A percentile compares a stretch with the other conserved stretches of the same genome.
phyloP scores from a whole-genome alignment of 495 filamentous ascomycete species.

The Pseudotulostoma volvatum region DNA sequence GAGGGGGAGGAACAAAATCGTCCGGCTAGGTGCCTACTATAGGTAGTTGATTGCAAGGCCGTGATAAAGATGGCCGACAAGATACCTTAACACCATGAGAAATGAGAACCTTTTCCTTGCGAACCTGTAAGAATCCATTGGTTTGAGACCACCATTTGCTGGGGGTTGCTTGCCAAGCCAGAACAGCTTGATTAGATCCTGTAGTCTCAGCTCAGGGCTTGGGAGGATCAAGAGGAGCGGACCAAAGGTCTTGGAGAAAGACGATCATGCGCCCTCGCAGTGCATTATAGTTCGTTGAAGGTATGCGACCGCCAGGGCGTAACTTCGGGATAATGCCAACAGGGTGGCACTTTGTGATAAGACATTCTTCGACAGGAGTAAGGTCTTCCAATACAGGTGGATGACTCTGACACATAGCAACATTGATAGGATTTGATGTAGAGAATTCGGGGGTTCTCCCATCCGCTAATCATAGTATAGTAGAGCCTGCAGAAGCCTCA shows the following conservation, averaged over 20 bases:
- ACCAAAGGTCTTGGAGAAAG: conserved; percentile 5
- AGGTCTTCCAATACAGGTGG: too few species aligned
- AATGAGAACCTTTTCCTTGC: conserved; percentile 3
- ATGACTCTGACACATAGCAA: conserved; percentile 3
- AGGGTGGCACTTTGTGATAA: conserved; percentile 1
- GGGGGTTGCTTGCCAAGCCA: not conserved
- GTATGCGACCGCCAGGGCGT: not conserved
- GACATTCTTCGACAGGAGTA: too few species aligned
- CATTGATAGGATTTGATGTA: conserved; percentile 4
- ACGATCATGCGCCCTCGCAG: conserved; percentile 7
- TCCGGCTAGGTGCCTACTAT: not conserved
- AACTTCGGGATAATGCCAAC: conserved; percentile 1
- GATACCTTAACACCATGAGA: conserved; percentile 6
- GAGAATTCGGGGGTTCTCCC: too few species aligned
- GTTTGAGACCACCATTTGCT: not conserved
- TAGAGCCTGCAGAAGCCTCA: too few species aligned
- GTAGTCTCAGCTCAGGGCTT: conserved; percentile 1
- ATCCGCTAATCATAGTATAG: too few species aligned
- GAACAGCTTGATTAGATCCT: not conserved
- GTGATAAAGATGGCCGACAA: conserved; percentile 2
- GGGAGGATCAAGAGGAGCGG: conserved; percentile 7
- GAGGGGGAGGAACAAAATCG: not conserved
- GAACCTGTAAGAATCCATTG: conserved; percentile 3
- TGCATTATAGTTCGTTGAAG: conserved; percentile 2
- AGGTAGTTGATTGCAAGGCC: not conserved